phyloP scores from a whole-genome alignment of 805 yeast genomes.

The Nakazawaea wyomingensis region DNA sequence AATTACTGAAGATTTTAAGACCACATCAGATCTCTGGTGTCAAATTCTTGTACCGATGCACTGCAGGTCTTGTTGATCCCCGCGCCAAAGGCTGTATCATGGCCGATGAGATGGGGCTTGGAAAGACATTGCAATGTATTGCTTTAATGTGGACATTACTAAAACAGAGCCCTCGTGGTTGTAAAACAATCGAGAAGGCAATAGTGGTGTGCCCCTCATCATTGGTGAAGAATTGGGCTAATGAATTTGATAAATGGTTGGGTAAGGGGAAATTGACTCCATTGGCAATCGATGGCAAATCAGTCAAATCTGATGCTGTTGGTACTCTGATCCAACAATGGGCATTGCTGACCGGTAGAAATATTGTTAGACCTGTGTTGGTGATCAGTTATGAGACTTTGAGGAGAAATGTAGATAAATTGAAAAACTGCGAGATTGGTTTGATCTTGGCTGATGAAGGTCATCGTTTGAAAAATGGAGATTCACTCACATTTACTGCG shows the following conservation, averaged over 20 bases:
- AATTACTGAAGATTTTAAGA: slow-evolving; percentile 72
- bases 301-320: slow-evolving; percentile 65
- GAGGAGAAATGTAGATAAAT: slow-evolving; percentile 73
- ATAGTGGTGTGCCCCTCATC: slow-evolving; percentile 95
- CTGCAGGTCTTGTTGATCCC: slow-evolving; percentile 78
- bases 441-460: slow-evolving; percentile 84
- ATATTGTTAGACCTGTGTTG: slow-evolving; percentile 86
- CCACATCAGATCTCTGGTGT: slow-evolving; percentile 98
- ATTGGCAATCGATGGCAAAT: slow-evolving; percentile 87
- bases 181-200: slow-evolving; percentile 79
- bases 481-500: slow-evolving; percentile 85
- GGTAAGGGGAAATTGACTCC: slow-evolving; percentile 90
- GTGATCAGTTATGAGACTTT: slow-evolving; percentile 93
- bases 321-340: slow-evolving; percentile 67
- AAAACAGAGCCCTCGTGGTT: slow-evolving; percentile 82
- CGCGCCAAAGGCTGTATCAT: slow-evolving; percentile 92
- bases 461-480: slow-evolving; percentile 81
- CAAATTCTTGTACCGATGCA: slow-evolving; percentile 82
- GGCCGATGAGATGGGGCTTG: slow-evolving; percentile 98
- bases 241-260: slow-evolving; percentile 90
- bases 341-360: slow-evolving; percentile 85
- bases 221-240: slow-evolving; percentile 94
- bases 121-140: slow-evolving; percentile 86
- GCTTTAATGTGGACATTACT: slow-evolving; percentile 89
- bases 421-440: slow-evolving; percentile 78